phyloP scores from a whole-genome alignment of 306 rosid species.

The Crataegus laevigata region DNA sequence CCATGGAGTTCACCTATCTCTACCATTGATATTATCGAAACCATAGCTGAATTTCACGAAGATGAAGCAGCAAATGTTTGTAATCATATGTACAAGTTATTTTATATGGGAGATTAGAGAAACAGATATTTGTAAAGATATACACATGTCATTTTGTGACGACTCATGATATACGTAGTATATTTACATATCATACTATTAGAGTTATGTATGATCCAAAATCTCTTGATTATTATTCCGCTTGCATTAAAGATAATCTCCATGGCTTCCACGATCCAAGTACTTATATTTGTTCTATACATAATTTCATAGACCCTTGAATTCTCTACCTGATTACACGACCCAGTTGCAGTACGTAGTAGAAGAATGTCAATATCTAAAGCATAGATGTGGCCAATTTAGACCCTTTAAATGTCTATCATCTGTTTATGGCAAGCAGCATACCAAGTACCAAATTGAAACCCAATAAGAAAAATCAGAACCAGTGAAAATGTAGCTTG shows the following conservation, averaged over 20 bases:
- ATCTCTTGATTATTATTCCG: background rate
- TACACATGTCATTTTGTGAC: background rate
- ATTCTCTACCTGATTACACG: background rate
- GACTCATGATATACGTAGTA: background rate
- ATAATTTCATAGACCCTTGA: too few relatives aligned
- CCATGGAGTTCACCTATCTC: background rate
- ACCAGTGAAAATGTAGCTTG: background rate
- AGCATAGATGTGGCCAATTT: background rate
- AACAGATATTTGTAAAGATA: background rate
- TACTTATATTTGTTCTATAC: too few relatives aligned
- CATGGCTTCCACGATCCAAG: too few relatives aligned
- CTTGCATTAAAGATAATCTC: too few relatives aligned
- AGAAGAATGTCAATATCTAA: background rate
- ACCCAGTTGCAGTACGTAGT: background rate
- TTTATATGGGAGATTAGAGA: background rate
- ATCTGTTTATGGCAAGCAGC: background rate
- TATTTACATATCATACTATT: too few relatives aligned
- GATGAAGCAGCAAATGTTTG: background rate
- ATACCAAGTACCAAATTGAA: background rate
- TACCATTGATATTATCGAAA: background rate
- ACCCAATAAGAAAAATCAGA: background rate
- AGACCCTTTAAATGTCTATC: background rate
- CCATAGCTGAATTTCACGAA: too few relatives aligned
- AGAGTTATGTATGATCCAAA: background rate
- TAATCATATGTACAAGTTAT: background rate